phyloP scores from a whole-genome alignment of 495 filamentous ascomycete genomes.

The Hypoxylon subgilvum region DNA sequence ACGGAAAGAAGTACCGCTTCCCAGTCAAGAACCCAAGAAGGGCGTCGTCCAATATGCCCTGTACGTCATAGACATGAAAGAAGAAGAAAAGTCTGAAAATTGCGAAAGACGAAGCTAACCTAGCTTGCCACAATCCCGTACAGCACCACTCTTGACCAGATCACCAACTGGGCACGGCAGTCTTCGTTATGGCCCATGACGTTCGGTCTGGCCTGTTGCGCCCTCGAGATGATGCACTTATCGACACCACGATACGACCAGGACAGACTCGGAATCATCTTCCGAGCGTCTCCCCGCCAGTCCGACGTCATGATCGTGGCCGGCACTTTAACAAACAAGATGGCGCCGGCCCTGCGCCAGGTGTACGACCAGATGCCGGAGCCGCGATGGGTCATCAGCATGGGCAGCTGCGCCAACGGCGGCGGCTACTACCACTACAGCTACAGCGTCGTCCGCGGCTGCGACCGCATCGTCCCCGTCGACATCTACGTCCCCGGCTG shows the following conservation, averaged over 20 bases:
- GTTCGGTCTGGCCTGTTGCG: conserved; percentile 95
- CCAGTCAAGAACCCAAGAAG: conserved; percentile 92
- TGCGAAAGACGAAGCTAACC: conserved; percentile 5
- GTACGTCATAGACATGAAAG: conserved; percentile 59
- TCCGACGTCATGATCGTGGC: conserved; percentile 99
- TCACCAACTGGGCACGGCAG: conserved; percentile 94
- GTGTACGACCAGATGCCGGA: conserved; percentile 99
- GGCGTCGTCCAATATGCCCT: conserved; percentile 96
- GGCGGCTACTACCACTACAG: conserved; percentile 95
- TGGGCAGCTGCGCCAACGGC: conserved; percentile 92
- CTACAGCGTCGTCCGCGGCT: conserved; percentile 85
- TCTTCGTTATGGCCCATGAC: conserved; percentile 97
- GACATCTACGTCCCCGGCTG: conserved; percentile 94
- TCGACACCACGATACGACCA: conserved; percentile 96
- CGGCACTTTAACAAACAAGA: conserved; percentile 96
- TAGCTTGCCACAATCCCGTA: conserved; percentile 14
- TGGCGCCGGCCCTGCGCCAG: conserved; percentile 91
- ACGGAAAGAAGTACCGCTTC: conserved; percentile 77
- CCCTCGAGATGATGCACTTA: conserved; percentile 98
- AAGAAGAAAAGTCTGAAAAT: background rate
- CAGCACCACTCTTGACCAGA: conserved; percentile 88
- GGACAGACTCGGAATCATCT: conserved; percentile 94
- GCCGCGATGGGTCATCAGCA: conserved; percentile 88
- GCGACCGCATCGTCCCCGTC: conserved; percentile 88
- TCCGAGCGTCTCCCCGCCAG: conserved; percentile 92